Conservation (phyloP, 2,329 filamentous ascomycete genomes). For the Botrytis fragariae region DNA sequence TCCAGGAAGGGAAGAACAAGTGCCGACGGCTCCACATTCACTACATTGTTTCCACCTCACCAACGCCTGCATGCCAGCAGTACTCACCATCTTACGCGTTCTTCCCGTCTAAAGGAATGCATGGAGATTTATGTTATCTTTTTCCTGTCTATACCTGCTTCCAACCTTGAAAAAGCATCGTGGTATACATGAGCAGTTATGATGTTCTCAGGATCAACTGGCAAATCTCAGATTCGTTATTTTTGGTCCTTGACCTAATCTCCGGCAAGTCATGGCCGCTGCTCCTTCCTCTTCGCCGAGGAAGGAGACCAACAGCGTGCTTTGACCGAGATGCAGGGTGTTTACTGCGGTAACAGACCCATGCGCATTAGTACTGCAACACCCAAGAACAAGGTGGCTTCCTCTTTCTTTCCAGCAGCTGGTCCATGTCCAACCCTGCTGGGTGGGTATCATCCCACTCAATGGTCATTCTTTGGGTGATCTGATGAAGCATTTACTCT, state of each 20-base stretch:
- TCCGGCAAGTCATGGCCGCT: conserved; percentile 94
- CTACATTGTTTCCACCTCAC: background rate
- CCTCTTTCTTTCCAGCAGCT: background rate
- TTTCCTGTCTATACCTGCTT: conserved; percentile 84
- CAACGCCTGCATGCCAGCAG: background rate
- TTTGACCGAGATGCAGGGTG: conserved; percentile 95
- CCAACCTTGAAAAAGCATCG: conserved; percentile 90
- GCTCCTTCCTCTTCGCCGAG: conserved; percentile 94
- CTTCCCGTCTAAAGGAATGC: background rate
- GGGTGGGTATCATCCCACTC: background rate
- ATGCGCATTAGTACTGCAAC: conserved; percentile 98
- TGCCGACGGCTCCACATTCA: no score
- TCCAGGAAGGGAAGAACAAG: background rate
- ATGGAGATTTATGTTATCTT: conserved; percentile 41
- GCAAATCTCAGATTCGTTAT: background rate
- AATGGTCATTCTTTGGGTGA: background rate
- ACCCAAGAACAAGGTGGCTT: conserved; percentile 78
- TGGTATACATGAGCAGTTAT: conserved; percentile 48
- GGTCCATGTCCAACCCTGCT: background rate
- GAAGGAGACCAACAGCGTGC: conserved; percentile 95
- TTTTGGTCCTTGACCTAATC: conserved; percentile 54
- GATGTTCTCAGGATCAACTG: background rate
- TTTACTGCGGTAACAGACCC: conserved; percentile 96
- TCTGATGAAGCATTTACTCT: background rate
- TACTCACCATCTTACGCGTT: fast-evolving